Percentiles rank a stretch among this genome's conserved stretches.
These are phyloP conservation scores for Teratosphaeria viscida DNA, from an alignment of 2,329 filamentous ascomycete genomes.

Conservation along the genomic window DNA sequence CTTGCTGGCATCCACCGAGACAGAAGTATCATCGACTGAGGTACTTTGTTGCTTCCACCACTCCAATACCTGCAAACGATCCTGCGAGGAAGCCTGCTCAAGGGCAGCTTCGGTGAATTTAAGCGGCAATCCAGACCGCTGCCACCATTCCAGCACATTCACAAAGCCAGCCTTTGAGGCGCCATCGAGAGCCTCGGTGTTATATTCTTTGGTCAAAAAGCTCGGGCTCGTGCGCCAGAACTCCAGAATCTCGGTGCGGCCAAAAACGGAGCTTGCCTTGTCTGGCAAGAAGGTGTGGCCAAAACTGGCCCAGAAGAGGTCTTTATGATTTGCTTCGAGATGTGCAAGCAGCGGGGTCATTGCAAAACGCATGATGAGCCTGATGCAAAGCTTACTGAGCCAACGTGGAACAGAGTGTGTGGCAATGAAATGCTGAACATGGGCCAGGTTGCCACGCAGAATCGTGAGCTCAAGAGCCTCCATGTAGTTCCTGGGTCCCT, in stretches of 20 bases:
- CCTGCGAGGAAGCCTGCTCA: constrained; percentile 76
- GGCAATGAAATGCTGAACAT: constrained; percentile 63
- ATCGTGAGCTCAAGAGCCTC: constrained; percentile 78
- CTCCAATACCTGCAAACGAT: constrained; percentile 74
- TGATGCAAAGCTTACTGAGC: constrained; percentile 71
- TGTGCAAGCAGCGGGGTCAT: constrained; percentile 69
- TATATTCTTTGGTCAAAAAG: constrained; percentile 79
- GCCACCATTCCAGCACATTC: constrained; percentile 86
- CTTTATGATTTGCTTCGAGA: constrained; percentile 53
- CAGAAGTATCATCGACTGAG: constrained; percentile 17
- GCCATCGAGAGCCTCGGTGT: constrained; percentile 72
- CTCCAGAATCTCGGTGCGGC: constrained; percentile 71
- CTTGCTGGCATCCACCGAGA: constrained; percentile 18
- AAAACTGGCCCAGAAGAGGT: constrained; percentile 80
- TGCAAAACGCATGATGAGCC: constrained; percentile 84
- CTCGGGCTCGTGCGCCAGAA: constrained; percentile 82
- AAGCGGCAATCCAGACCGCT: constrained; percentile 64
- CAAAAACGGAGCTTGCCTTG: constrained; percentile 79
- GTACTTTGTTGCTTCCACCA: constrained; percentile 69
- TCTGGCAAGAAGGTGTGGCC: constrained; percentile 72
- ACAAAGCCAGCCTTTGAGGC: constrained; percentile 79
- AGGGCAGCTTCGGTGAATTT: constrained; percentile 80
- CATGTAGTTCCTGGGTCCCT: constrained; percentile 61
- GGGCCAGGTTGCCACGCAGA: constrained; percentile 57
- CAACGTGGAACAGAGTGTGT: constrained; percentile 58